Evolutionary conservation across 768 basidiomycete species (phyloP), one percentile per base, ranked within the genome.

Genomic region (Mycena metata): DNA sequence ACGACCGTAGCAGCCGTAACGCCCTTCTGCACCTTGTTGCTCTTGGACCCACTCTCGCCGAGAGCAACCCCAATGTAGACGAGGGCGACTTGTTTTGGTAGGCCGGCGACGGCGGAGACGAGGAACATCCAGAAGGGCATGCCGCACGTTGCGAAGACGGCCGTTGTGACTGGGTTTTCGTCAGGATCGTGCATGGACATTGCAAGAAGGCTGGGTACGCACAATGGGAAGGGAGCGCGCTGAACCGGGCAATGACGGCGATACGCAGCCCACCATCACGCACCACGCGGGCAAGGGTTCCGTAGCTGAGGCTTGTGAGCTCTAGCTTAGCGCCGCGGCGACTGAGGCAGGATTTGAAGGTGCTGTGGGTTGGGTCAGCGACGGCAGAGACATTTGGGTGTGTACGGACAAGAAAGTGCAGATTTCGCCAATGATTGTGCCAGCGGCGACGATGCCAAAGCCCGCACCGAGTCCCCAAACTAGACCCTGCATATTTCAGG

Each of bases 381-480:
- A 30, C 30, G 30, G 30, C 30, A 30, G 6, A 30, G 11, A 39
- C 9, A 39, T 39, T 11, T 10, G 39, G 11, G 9, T 39, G 9
- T 39, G 3, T 15, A 39, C 39, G 10, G 23, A 80, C 77, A 70
- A 73, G 66, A 74, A 82, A 51, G 80, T 80, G 41, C 77, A 80
- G 8, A 80, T 70, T 73, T 83, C 83, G 11, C 81, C 83, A 2
- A 85, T 69, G 35, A 83, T 72, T 1, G 82, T 83, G 15, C 76
- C 75, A 0, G 73, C 66, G 19, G 54, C 72, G n/a, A 81, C 82
- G 64, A 86, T 85, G 4, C 78, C 83, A 58, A 85, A 85, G 10
- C 84, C 84, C 49, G 76, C 72, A 26, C 83, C 82, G n/a, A 84
- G 72, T 30, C 82, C 83, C 82, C 83, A 86, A 1, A 83, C 80